phyloP scores from a whole-genome alignment of 2,329 filamentous ascomycete genomes.

The Trichophyton simii region DNA sequence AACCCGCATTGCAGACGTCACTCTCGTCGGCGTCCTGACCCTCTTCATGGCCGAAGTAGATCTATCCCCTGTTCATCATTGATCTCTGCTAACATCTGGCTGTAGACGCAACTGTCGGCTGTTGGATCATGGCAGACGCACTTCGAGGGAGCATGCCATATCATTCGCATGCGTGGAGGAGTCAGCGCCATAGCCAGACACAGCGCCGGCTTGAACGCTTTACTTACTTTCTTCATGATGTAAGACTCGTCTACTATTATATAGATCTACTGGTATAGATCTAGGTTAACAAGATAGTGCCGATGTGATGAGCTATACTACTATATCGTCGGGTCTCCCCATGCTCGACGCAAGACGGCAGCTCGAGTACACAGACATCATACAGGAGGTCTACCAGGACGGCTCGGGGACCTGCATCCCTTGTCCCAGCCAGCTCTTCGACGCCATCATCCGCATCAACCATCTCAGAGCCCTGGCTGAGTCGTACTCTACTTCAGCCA shows the following conservation, averaged over 20 bases:
- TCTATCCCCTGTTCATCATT: not conserved
- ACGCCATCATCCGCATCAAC: conserved; percentile 13
- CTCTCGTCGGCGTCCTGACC: conserved; percentile 11
- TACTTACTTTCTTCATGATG: conserved; percentile 13
- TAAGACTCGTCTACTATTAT: not conserved
- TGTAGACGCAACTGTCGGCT: conserved; percentile 11
- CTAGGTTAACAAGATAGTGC: conserved; percentile 1
- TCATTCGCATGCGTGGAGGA: conserved; percentile 15
- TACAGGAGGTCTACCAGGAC: conserved; percentile 9
- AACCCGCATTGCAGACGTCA: conserved; percentile 10
- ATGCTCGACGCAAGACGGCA: conserved; percentile 9
- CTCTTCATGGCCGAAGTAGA: conserved; percentile 12
- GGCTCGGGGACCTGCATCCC: conserved; percentile 12
- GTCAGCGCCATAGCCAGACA: conserved; percentile 8
- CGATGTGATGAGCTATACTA: conserved; percentile 12
- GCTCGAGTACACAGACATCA: conserved; percentile 9
- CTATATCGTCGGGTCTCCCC: conserved; percentile 6
- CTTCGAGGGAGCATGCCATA: conserved; percentile 14
- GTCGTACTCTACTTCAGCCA: not conserved
- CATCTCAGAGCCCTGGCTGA: conserved; percentile 10
- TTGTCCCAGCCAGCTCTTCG: conserved; percentile 12
- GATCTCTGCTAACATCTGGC: conserved; percentile 1
- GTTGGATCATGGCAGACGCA: conserved; percentile 14
- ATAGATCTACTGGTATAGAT: not conserved
- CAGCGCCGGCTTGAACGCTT: conserved; percentile 3